Evolutionary conservation across 805 yeast species (phyloP).

Genomic region (Candida hispaniensis): DNA sequence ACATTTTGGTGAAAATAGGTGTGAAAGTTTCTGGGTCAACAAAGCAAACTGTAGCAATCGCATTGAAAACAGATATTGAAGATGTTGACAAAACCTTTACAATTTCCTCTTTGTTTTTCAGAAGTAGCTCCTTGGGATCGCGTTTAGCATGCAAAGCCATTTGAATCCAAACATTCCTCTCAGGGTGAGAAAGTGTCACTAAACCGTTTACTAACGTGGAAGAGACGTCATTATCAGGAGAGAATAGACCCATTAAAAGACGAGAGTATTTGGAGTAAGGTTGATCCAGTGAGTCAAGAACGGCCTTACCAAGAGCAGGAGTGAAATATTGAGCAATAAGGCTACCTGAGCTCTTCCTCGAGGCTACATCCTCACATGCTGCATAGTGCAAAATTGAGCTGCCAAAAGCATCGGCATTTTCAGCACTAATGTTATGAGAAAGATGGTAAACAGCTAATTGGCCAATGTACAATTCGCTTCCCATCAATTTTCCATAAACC

Average conservation of each 20-base stretch:
- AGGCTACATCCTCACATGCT: conserved; percentile 1
- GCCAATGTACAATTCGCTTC: conserved; percentile 6
- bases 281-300: too few species aligned
- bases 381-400: conserved; percentile 6
- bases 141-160: conserved; percentile 2
- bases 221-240: conserved; percentile 2
- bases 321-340: conserved; percentile 1
- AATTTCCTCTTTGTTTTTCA: conserved; percentile 4
- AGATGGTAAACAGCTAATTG: conserved; percentile 2
- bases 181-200: conserved; percentile 1
- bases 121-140: conserved; percentile 6
- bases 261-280: conserved; percentile 10
- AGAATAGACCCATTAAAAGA: conserved; percentile 3
- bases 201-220: conserved; percentile 3
- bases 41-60: conserved; percentile 37
- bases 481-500: conserved; percentile 5
- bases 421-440: neutral
- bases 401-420: neutral
- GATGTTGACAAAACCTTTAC: neutral
- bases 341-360: conserved; percentile 1
- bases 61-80: conserved; percentile 16
- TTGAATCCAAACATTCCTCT: conserved; percentile 5
- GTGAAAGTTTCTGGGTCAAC: conserved; percentile 48
- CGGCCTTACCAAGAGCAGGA: neutral
- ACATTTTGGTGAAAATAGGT: conserved; percentile 38